These are phyloP conservation scores for Eutrema salsugineum DNA, from an alignment of 441 rosid species.

Conservation along the genomic window DNA sequence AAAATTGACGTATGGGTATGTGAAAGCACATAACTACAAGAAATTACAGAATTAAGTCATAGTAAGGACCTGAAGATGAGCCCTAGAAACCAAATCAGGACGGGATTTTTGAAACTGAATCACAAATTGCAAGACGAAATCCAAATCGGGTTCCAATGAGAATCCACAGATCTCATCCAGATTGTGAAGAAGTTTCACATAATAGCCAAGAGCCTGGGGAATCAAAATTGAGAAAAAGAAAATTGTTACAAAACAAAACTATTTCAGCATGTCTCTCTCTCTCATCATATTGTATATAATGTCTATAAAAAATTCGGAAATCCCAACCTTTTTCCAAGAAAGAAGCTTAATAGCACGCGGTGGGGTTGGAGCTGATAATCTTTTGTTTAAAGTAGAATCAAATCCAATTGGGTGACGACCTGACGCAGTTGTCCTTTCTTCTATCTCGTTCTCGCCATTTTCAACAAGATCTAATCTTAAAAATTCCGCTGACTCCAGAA, in stretches of 20 bases:
- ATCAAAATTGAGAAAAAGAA: conserved; percentile 20
- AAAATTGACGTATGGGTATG: background rate
- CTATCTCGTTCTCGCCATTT: conserved; percentile 39
- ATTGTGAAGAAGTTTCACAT: conserved; percentile 85
- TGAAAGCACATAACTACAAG: conserved; percentile 1
- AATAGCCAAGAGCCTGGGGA: conserved; percentile 82
- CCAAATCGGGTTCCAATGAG: conserved; percentile 65
- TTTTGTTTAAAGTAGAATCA: conserved; percentile 80
- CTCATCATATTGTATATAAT: background rate
- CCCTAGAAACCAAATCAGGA: conserved; percentile 92
- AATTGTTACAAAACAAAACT: conserved; percentile 26
- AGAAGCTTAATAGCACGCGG: conserved; percentile 90
- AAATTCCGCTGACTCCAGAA: conserved; percentile 54
- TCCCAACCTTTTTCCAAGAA: conserved; percentile 78
- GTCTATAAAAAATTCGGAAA: conserved; percentile 11
- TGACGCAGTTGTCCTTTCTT: conserved; percentile 85
- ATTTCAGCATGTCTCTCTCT: background rate
- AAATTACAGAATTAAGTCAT: background rate
- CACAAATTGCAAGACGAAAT: conserved; percentile 68
- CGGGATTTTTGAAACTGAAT: conserved; percentile 82
- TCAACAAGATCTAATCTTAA: conserved; percentile 38
- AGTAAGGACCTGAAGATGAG: conserved; percentile 86
- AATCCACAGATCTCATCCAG: conserved; percentile 74
- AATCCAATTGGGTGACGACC: conserved; percentile 81
- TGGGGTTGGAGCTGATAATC: conserved; percentile 92